Conservation (phyloP, 1,284 basidiomycete genomes). For the Marasmius fiardii region DNA sequence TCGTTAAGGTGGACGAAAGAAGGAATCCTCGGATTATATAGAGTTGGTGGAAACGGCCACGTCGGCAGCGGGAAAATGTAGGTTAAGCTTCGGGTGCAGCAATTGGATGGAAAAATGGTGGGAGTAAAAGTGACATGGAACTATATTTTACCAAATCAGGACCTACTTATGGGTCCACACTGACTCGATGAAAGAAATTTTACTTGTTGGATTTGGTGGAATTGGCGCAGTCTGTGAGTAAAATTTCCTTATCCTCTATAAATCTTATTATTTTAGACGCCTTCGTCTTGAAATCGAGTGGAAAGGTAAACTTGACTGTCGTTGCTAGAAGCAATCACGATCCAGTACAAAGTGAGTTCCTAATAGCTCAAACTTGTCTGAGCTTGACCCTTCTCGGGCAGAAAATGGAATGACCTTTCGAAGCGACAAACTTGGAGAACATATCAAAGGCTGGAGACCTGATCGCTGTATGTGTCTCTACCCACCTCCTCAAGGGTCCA, state of each 20-base stretch:
- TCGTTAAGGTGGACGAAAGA: background rate
- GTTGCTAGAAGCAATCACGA: slow-evolving; percentile 8
- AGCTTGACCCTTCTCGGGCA: too few species aligned
- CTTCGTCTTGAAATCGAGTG: background rate
- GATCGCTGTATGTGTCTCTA: slow-evolving; percentile 2
- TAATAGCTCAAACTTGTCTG: too few species aligned
- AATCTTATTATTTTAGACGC: background rate
- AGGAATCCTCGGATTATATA: background rate
- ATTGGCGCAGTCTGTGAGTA: slow-evolving; percentile 6
- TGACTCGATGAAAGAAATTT: background rate
- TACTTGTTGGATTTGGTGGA: slow-evolving; percentile 4
- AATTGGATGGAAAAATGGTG: too few species aligned
- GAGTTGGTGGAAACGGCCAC: background rate
- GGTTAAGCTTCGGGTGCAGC: background rate
- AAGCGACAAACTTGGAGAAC: slow-evolving; percentile 5
- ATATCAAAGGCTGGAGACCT: slow-evolving; percentile 5
- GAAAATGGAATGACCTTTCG: slow-evolving; percentile 5
- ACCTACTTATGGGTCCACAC: too few species aligned
- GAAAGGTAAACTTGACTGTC: slow-evolving; percentile 1
- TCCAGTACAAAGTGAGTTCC: background rate
- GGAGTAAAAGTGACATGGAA: too few species aligned
- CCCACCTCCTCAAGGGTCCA: background rate
- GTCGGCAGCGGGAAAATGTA: slow-evolving; percentile 3
- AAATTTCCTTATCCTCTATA: background rate
- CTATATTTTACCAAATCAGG: too few species aligned